Evolutionary conservation across 164 flowering plant species (phyloP), one percentile per base, ranked within the genome.

Genomic region (Sextonia rubra): DNA sequence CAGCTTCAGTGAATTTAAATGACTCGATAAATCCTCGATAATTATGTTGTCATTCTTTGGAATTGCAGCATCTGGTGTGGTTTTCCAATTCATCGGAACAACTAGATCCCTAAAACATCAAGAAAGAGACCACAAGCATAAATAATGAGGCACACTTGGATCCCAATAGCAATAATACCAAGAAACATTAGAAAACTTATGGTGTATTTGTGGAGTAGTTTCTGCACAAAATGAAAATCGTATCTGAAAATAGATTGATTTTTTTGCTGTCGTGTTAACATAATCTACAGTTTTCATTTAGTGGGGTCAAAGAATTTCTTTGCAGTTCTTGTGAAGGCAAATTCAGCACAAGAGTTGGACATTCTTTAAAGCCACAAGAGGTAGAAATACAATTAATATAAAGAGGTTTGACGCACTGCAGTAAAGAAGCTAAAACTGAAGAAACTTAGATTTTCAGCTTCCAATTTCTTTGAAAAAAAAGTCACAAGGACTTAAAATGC

Each of bases 1-100:
- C n/a, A 52, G 17, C 4, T 20, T 18, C 20, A 52, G 58, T 52
- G n/a, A 52, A 17, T 52, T 20, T 14, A 52, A 52, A 52, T 52
- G n/a, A 20, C 58, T 52, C 7, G 58, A 52, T 52, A 52, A 52
- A 52, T 18, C 58, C 58, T 52, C 58, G 3, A 52, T 52, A 5
- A 1, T 14, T 15, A 3, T 52, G 58, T 20, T 1, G n/a, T 1
- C 18, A 52, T 17, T 52, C 4, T 52, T 20, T 15, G 58, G 15
- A 20, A 20, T 18, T 2, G n/a, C n/a, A 52, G n/a, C 58, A 3
- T 52, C 58, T 52, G 58, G 58, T 15, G n/a, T 52, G n/a, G 44
- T 37, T 30, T 47, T 22, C 97, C 97, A 90, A 22, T 47, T 75
- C 79, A 68, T 83, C 37, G 97, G 94, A 23, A 90, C 86, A 72